Evolutionary conservation across 345 rosid species (phyloP).

Genomic region (Draba incana): DNA sequence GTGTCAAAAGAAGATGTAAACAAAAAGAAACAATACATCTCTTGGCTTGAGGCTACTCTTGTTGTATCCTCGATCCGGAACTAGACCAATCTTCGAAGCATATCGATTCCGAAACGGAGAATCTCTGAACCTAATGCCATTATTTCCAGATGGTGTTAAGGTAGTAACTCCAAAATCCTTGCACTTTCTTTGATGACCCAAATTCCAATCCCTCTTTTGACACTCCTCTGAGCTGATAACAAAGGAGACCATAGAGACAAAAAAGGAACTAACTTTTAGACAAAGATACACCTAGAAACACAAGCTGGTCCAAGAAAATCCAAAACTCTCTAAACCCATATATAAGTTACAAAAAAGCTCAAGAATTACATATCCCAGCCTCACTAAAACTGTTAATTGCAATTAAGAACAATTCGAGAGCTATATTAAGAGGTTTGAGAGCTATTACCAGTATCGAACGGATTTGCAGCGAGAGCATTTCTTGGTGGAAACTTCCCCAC

Average conservation of each 20-base stretch:
- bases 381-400: not conserved
- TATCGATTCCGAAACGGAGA: conserved; percentile 37
- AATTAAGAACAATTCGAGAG: not conserved
- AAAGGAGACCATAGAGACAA: conserved; percentile 14
- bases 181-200: conserved; percentile 68
- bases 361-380: not conserved
- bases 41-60: conserved; percentile 54
- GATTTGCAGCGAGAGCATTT: conserved; percentile 66
- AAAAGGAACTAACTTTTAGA: conserved; percentile 2
- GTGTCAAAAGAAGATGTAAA: not conserved
- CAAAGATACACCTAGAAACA: conserved; percentile 11
- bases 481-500: conserved; percentile 42
- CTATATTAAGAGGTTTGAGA: not conserved
- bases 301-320: conserved; percentile 7
- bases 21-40: conserved; percentile 49
- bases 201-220: conserved; percentile 73
- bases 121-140: conserved; percentile 42
- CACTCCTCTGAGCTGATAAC: conserved; percentile 61
- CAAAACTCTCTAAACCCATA: not conserved
- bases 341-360: conserved; percentile 23
- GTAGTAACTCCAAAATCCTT: conserved; percentile 39
- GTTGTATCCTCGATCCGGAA: conserved; percentile 49
- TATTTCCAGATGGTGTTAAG: conserved; percentile 30
- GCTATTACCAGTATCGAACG: conserved; percentile 56
- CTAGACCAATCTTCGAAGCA: conserved; percentile 51